Base-by-base conservation (phyloP, 1,139 yeast genomes). In the Debaryomyces nepalensis region DNA sequence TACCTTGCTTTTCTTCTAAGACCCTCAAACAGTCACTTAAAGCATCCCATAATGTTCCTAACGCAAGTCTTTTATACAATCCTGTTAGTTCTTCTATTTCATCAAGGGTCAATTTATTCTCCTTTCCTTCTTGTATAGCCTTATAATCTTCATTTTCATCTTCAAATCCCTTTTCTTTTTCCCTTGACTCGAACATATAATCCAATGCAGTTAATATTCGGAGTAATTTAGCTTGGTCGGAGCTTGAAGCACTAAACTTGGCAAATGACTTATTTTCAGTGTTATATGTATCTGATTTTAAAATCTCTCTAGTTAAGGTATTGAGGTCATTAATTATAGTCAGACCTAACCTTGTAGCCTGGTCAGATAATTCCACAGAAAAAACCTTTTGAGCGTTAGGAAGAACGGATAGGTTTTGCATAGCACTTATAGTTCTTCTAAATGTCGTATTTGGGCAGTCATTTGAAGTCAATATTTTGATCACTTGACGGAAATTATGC, bases 121-220 rank as follows among this genome's bases (percentile, higher is more conserved):
- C 33, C 12, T 15, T 37, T 4, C 24, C 33, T 18, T 15, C 32
- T 20, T 29, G 30, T 9, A 11, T 15, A 5, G 33, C 14, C 9
- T 41, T 37, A 42, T 47, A 47, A 52, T 36, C 30, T 21, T 44
- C 50, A 5, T 50, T 41, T 18, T 48, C 44, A 11, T 45, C 39
- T 4, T 42, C 42, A 14, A 31, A 38, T 3, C 47, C 42, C 15
- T 48, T 48, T 23, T 56, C 58, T 27, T 58, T 56, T 26, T 59
- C 64, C 26, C 59, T 68, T 1, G 73, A 63, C 47, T 82, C 87
- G 61, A 81, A 86, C 63, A 91, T 74, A 55, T 86, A 90, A 56
- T 91, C 97, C 48, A 91, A 74, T 0, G 97, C 97, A 0, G 98
- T 91, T 52, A 91, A 71, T 4, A 90, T 84, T 41, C 97, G 74